A percentile compares a stretch with the other conserved stretches of the same genome.
phyloP scores from a whole-genome alignment of 148 eudicot genomes.

The Mesembryanthemum crystallinum region DNA sequence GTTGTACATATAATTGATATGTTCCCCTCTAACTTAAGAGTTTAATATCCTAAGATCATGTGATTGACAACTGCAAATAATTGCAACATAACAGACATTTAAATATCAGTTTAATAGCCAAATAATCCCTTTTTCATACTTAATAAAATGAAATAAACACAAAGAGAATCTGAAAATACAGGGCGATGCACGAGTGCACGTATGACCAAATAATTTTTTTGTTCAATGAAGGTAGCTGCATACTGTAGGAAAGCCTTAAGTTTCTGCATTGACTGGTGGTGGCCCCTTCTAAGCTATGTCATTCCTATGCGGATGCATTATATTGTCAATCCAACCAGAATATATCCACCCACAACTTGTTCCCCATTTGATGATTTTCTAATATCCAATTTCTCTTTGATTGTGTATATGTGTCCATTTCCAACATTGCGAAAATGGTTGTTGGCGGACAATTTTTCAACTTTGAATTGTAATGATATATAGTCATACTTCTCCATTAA shows the following conservation, averaged over 20 bases:
- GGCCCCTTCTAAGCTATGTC: constrained; percentile 6
- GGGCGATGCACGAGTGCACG: constrained; percentile 39
- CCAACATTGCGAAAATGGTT: background rate
- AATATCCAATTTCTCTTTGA: constrained; percentile 6
- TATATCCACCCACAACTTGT: constrained; percentile 13
- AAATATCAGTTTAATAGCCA: background rate
- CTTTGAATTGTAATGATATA: background rate
- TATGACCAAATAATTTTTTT: constrained; percentile 10
- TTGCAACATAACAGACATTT: constrained; percentile 14
- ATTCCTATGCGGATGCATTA: background rate
- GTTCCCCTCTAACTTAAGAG: background rate
- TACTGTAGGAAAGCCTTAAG: too few species aligned
- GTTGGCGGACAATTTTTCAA: background rate
- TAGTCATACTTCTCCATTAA: too few species aligned
- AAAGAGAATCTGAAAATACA: constrained; percentile 27
- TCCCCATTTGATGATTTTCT: constrained; percentile 2
- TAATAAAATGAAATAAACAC: background rate
- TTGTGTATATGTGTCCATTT: background rate
- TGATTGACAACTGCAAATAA: constrained; percentile 26
- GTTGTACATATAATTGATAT: constrained; percentile 16
- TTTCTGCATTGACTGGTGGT: too few species aligned
- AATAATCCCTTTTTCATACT: background rate
- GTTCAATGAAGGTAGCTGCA: background rate
- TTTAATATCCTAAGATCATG: constrained; percentile 18
- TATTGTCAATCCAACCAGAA: background rate